Conservation (phyloP, 495 filamentous ascomycete genomes). For the Penicillium paradoxum region DNA sequence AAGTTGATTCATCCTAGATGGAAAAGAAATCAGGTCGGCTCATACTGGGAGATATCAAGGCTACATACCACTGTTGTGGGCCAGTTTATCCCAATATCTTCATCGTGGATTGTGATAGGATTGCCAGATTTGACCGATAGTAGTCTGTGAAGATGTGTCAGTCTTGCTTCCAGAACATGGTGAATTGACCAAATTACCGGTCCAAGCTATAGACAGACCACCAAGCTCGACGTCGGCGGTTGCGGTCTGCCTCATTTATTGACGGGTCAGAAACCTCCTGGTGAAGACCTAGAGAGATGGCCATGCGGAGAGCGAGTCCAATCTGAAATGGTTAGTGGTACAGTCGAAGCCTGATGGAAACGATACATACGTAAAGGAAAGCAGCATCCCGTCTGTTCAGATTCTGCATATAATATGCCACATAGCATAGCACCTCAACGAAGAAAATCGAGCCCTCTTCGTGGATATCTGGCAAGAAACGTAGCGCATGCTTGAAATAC, state of each 20-base stretch:
- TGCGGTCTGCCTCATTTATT: slow-evolving; percentile 32
- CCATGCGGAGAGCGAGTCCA: slow-evolving; percentile 48
- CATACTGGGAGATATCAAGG: slow-evolving; percentile 1
- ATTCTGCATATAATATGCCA: slow-evolving; percentile 52
- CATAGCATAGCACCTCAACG: slow-evolving; percentile 46
- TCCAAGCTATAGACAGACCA: slow-evolving; percentile 52
- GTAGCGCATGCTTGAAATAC: slow-evolving; percentile 44
- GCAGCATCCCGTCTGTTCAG: slow-evolving; percentile 47
- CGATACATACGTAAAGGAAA: slow-evolving; percentile 36
- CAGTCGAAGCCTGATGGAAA: background rate
- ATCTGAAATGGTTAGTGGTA: slow-evolving; percentile 24
- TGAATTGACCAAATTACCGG: slow-evolving; percentile 13
- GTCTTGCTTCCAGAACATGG: background rate
- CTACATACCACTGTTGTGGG: slow-evolving; percentile 29
- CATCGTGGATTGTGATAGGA: slow-evolving; percentile 46
- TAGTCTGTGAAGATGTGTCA: slow-evolving; percentile 19
- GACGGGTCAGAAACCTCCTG: slow-evolving; percentile 38
- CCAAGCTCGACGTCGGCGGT: slow-evolving; percentile 46
- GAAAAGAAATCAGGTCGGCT: slow-evolving; percentile 5
- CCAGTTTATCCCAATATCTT: slow-evolving; percentile 43
- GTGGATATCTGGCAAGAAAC: slow-evolving; percentile 46
- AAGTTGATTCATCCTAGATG: slow-evolving; percentile 20
- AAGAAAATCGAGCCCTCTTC: slow-evolving; percentile 48
- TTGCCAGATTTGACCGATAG: slow-evolving; percentile 47
- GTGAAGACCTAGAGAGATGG: slow-evolving; percentile 48